Evolutionary conservation across 2,329 filamentous ascomycete species (phyloP).

Genomic region (Monilinia laxa): DNA sequence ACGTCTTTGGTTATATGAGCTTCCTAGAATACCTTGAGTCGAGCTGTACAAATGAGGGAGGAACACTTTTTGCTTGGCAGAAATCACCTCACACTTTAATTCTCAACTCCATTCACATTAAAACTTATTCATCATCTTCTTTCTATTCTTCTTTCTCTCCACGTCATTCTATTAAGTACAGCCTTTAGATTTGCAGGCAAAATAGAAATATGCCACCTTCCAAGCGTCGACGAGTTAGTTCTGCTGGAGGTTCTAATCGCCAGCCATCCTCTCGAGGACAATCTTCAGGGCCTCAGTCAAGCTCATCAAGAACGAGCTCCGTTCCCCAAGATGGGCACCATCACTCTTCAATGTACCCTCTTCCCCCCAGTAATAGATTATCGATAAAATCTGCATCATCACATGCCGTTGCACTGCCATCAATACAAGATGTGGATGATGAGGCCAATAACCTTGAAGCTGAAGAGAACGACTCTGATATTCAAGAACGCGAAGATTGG

Average conservation of each 20-base stretch:
- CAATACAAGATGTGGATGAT: conserved; percentile 25
- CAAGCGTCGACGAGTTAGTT: conserved; percentile 33
- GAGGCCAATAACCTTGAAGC: conserved; percentile 24
- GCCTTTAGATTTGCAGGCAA: background rate
- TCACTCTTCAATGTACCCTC: conserved; percentile 30
- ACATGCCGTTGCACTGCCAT: conserved; percentile 15
- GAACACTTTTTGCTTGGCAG: conserved; percentile 5
- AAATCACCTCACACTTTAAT: background rate
- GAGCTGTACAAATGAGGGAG: conserved; percentile 11
- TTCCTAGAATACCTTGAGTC: background rate
- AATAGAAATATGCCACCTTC: conserved; percentile 24
- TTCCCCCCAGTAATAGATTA: conserved; percentile 28
- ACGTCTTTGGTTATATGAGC: background rate
- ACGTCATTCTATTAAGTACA: background rate
- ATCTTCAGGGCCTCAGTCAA: conserved; percentile 25
- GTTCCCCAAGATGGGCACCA: conserved; percentile 24
- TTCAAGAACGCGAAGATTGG: conserved; percentile 43
- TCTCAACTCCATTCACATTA: background rate
- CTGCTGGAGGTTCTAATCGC: conserved; percentile 22
- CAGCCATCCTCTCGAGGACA: conserved; percentile 25
- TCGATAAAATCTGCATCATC: conserved; percentile 28
- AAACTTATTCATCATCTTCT: background rate
- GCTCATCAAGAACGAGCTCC: conserved; percentile 30
- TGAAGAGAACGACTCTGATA: conserved; percentile 39
- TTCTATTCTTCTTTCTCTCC: background rate